Evolutionary conservation across 805 yeast genomes (phyloP).

Genomic region (Lipomyces sp.): DNA sequence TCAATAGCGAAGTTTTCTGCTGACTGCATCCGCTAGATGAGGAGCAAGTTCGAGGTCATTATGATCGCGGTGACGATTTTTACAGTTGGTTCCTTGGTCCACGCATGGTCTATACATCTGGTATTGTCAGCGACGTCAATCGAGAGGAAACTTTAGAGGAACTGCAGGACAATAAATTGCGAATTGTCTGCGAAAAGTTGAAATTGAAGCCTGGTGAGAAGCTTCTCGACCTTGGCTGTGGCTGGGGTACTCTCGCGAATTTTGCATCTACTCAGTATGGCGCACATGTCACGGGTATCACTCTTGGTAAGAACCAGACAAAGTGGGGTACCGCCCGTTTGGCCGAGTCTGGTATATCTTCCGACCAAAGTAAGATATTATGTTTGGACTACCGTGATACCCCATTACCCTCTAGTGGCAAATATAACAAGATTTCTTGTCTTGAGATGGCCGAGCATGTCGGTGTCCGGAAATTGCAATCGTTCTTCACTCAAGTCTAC

Average conservation of each 20-base stretch:
- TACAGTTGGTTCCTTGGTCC: constrained; percentile 94
- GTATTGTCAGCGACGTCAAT: constrained; percentile 73
- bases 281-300: constrained; percentile 85
- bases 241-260: constrained; percentile 93
- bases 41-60: constrained; percentile 94
- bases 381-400: constrained; percentile 91
- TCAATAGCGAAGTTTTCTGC: background rate
- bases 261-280: constrained; percentile 82
- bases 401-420: constrained; percentile 66
- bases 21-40: constrained; percentile 58
- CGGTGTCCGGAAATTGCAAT: constrained; percentile 80
- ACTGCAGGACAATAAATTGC: constrained; percentile 87
- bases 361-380: constrained; percentile 73
- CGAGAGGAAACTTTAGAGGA: constrained; percentile 69
- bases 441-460: constrained; percentile 97
- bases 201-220: constrained; percentile 72
- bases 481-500: constrained; percentile 78
- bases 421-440: constrained; percentile 85
- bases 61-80: constrained; percentile 95
- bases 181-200: constrained; percentile 85
- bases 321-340: constrained; percentile 81
- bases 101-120: constrained; percentile 91
- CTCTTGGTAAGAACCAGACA: constrained; percentile 89
- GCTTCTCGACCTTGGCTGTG: constrained; percentile 87
- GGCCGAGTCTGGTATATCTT: constrained; percentile 66